A percentile compares a stretch with the other conserved stretches of the same genome.
Evolutionary conservation across 1,284 basidiomycete species (phyloP).

Genomic region (Moesziomyces parantarcticus): DNA sequence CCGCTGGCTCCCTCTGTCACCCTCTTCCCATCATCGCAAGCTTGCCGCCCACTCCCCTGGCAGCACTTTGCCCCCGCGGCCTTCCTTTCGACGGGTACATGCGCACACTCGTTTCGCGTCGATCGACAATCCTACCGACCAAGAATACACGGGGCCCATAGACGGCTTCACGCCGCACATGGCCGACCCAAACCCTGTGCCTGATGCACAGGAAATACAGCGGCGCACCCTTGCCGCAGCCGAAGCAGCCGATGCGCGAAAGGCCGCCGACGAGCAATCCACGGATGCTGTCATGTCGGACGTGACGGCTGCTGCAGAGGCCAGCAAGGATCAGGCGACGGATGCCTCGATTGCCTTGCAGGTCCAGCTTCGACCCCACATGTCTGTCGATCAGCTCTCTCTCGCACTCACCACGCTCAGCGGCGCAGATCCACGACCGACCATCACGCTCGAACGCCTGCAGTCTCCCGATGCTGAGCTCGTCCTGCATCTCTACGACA

Average conservation of each 20-base stretch:
- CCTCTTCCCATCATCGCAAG: constrained; percentile 3
- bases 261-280: constrained; percentile 7
- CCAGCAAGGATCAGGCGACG: neutral
- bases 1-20: neutral
- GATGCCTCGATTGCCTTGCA: constrained; percentile 7
- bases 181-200: constrained; percentile 36
- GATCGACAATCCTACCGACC: neutral
- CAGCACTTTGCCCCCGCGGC: neutral
- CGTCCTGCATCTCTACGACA: constrained; percentile 39
- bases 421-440: constrained; percentile 8
- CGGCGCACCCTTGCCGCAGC: constrained; percentile 23
- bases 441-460: constrained; percentile 23
- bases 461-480: constrained; percentile 37
- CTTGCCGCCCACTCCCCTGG: neutral
- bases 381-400: constrained; percentile 25
- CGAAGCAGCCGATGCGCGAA: constrained; percentile 24
- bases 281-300: constrained; percentile 21
- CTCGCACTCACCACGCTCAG: constrained; percentile 28
- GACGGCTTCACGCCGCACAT: constrained; percentile 26
- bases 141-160: constrained; percentile 12
- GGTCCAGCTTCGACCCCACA: constrained; percentile 24
- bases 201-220: constrained; percentile 44
- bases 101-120: constrained; percentile 3
- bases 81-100: constrained; percentile 7
- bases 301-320: constrained; percentile 2